Conservation (phyloP, 2,329 filamentous ascomycete species). For the Hirsutella minnesotensis region DNA sequence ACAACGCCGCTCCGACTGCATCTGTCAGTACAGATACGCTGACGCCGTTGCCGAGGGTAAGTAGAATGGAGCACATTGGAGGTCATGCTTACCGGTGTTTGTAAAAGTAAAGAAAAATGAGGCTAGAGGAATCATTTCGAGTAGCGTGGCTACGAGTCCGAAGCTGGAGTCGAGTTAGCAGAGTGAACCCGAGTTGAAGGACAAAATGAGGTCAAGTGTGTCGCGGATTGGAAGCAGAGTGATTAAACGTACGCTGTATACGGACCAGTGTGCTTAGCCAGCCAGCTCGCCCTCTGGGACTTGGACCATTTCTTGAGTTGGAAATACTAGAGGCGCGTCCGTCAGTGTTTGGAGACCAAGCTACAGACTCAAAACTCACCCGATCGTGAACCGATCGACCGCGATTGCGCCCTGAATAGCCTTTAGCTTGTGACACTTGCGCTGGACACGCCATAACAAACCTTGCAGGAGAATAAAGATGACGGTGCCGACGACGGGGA, state of each 20-base stretch:
- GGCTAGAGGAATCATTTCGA: constrained; percentile 75
- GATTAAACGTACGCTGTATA: constrained; percentile 79
- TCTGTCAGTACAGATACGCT: constrained; percentile 2
- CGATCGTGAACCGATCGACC: constrained; percentile 39
- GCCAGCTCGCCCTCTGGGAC: constrained; percentile 52
- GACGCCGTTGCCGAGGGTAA: too few relatives aligned
- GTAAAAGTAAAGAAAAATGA: constrained; percentile 84
- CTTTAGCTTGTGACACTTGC: neutral
- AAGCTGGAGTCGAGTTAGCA: too few relatives aligned
- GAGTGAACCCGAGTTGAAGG: neutral
- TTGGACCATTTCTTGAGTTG: constrained; percentile 76
- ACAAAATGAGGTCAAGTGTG: constrained; percentile 5
- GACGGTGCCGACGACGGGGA: constrained; percentile 75
- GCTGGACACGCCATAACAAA: constrained; percentile 11
- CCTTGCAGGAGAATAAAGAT: constrained; percentile 72
- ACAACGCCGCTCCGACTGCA: constrained; percentile 77
- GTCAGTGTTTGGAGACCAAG: neutral
- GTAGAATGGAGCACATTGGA: neutral
- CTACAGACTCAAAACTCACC: constrained; percentile 24
- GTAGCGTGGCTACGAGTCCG: constrained; percentile 57
- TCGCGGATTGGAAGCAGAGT: too few relatives aligned
- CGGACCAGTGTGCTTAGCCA: constrained; percentile 57
- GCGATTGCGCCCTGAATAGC: constrained; percentile 29
- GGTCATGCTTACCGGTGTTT: constrained; percentile 49
- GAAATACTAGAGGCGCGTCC: constrained; percentile 53